A percentile compares a stretch with the other conserved stretches of the same genome.
phyloP scores from a whole-genome alignment of 352 stramenopile genomes.

The Phytopythium ostracodes region DNA sequence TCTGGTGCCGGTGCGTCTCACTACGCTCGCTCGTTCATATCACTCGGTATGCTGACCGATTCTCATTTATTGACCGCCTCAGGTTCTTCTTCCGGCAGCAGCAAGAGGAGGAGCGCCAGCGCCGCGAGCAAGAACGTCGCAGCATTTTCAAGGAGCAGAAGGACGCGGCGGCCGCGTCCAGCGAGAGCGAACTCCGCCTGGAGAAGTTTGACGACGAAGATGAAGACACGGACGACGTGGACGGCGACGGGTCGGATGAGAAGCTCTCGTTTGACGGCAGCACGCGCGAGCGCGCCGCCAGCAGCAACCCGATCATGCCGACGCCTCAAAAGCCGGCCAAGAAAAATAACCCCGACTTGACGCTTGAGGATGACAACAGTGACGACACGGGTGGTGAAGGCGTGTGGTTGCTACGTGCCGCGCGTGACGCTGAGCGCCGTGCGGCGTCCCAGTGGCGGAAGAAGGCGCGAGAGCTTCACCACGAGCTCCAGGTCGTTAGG shows the following conservation, averaged over 20 bases:
- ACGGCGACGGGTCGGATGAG: constrained; percentile 13
- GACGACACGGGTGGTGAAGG: constrained; percentile 23
- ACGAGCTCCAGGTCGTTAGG: constrained; percentile 37
- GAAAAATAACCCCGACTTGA: constrained; percentile 6
- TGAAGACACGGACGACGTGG: constrained; percentile 29
- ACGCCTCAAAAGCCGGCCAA: constrained; percentile 7
- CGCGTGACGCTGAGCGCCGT: constrained; percentile 33
- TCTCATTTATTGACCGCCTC: not conserved
- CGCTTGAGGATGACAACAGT: constrained; percentile 15
- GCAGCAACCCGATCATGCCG: constrained; percentile 11
- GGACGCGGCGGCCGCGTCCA: constrained; percentile 8
- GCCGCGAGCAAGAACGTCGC: constrained; percentile 27
- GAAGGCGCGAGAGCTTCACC: constrained; percentile 62
- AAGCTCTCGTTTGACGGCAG: constrained; percentile 14
- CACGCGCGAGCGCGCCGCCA: constrained; percentile 10
- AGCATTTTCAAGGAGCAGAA: constrained; percentile 18
- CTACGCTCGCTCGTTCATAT: not conserved
- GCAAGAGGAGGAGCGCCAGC: constrained; percentile 28
- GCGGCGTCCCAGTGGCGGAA: constrained; percentile 64
- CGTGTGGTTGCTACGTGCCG: constrained; percentile 35
- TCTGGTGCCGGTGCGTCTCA: constrained; percentile 57
- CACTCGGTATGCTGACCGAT: not conserved
- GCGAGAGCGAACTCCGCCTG: constrained; percentile 25
- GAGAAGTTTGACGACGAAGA: constrained; percentile 33
- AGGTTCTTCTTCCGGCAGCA: constrained; percentile 75